phyloP scores from a whole-genome alignment of 805 yeast species.

The Candida insectalens region DNA sequence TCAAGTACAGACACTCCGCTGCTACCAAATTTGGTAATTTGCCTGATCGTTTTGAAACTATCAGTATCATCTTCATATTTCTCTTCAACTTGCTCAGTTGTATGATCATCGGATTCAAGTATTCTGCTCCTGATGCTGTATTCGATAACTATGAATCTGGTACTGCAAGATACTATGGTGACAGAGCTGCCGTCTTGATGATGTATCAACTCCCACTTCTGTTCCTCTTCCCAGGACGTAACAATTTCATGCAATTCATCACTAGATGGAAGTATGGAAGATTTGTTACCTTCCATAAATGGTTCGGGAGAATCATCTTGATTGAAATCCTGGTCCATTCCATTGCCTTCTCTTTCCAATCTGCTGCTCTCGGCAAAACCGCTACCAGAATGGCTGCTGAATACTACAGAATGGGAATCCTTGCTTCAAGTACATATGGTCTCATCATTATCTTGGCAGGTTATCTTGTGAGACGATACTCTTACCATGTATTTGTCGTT shows the following conservation, averaged over 20 bases:
- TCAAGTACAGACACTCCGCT: conserved; percentile 13
- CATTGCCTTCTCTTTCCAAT: conserved; percentile 18
- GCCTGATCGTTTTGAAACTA: conserved; percentile 44
- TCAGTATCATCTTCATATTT: conserved; percentile 32
- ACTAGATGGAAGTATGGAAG: conserved; percentile 50
- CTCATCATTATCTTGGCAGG: conserved; percentile 36
- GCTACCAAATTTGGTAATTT: conserved; percentile 21
- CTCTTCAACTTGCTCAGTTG: conserved; percentile 12
- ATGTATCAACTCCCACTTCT: conserved; percentile 41
- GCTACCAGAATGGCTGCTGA: conserved; percentile 17
- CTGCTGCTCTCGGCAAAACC: conserved; percentile 14
- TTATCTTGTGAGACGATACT: conserved; percentile 33
- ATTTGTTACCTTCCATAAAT: conserved; percentile 49
- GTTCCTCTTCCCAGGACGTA: conserved; percentile 51
- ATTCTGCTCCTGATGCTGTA: conserved; percentile 13
- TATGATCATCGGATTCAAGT: conserved; percentile 15
- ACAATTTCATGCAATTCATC: conserved; percentile 48
- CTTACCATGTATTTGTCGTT: conserved; percentile 53
- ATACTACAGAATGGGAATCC: conserved; percentile 24
- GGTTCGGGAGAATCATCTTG: conserved; percentile 37
- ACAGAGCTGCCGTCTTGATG: conserved; percentile 43
- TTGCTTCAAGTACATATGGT: conserved; percentile 30
- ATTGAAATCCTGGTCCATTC: conserved; percentile 37
- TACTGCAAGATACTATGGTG: conserved; percentile 30
- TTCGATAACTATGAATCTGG: conserved; percentile 13